A percentile compares a stretch with the other conserved stretches of the same genome.
phyloP scores from a whole-genome alignment of 495 filamentous ascomycete species.

The Podospora didyma region DNA sequence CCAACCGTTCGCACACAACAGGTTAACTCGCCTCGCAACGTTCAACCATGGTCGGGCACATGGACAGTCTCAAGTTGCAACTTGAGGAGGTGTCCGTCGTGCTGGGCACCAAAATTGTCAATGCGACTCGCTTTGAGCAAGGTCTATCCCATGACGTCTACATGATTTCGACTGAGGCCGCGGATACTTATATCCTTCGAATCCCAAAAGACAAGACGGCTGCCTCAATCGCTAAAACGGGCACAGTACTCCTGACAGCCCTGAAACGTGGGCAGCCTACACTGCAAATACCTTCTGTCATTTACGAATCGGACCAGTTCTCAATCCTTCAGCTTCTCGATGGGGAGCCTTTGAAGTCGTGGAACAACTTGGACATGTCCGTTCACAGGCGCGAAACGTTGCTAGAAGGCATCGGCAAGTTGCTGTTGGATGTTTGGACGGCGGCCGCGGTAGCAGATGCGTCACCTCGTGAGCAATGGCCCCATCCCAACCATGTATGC shows the following conservation, averaged over 20 bases:
- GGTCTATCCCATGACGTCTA: constrained; percentile 6
- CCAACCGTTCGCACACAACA: constrained; percentile 3
- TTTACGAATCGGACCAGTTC: constrained; percentile 6
- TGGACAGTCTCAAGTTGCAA: constrained; percentile 6
- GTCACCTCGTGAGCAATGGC: constrained; percentile 6
- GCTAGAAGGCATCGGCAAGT: constrained; percentile 6
- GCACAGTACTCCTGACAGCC: constrained; percentile 5
- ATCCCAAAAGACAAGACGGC: constrained; percentile 5
- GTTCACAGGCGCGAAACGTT: constrained; percentile 5
- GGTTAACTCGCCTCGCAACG: constrained; percentile 5
- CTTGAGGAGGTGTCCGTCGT: constrained; percentile 5
- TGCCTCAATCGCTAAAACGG: constrained; percentile 4
- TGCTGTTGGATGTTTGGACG: constrained; percentile 5
- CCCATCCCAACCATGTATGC: constrained; percentile 6
- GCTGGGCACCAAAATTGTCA: constrained; percentile 5
- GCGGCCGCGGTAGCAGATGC: constrained; percentile 5
- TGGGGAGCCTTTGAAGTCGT: constrained; percentile 6
- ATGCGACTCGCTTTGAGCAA: constrained; percentile 6
- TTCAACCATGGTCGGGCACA: constrained; percentile 3
- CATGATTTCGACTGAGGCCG: constrained; percentile 5
- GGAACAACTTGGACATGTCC: constrained; percentile 6
- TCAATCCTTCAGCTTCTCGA: constrained; percentile 5
- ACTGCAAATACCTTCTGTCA: constrained; percentile 4
- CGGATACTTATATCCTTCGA: constrained; percentile 4
- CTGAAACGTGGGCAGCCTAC: constrained; percentile 4